Conservation (phyloP, 257 asterid species). For the Primulina tabacum region DNA sequence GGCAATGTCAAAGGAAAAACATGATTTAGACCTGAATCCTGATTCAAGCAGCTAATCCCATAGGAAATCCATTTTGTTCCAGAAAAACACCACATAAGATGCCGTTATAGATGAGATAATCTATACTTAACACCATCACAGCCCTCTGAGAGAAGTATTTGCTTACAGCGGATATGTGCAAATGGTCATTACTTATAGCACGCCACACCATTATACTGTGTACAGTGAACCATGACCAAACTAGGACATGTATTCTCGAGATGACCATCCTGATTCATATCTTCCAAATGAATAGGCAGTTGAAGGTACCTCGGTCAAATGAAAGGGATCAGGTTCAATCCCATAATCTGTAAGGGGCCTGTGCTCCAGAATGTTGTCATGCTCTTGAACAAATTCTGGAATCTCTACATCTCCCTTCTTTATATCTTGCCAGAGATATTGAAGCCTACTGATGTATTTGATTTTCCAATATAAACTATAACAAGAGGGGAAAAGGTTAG, state of each 20-base stretch:
- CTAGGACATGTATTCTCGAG: slow-evolving; percentile 59
- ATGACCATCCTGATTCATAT: slow-evolving; percentile 57
- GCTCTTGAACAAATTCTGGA: slow-evolving; percentile 80
- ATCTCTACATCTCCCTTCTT: slow-evolving; percentile 75
- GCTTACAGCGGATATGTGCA: neutral
- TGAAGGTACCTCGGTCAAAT: slow-evolving; percentile 57
- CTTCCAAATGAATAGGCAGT: slow-evolving; percentile 56
- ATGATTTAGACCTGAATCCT: neutral
- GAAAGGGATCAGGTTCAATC: slow-evolving; percentile 81
- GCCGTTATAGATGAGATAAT: neutral
- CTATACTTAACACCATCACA: neutral
- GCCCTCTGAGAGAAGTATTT: neutral
- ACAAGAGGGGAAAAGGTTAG: slow-evolving; percentile 6
- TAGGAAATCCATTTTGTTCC: neutral
- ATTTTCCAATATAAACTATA: slow-evolving; percentile 86
- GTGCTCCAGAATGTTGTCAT: slow-evolving; percentile 76
- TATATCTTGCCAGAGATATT: slow-evolving; percentile 87
- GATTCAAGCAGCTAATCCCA: neutral
- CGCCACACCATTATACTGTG: neutral
- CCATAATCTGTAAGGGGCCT: slow-evolving; percentile 92
- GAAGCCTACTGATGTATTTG: slow-evolving; percentile 84
- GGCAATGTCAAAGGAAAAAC: neutral
- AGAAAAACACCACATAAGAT: neutral
- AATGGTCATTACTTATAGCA: neutral
- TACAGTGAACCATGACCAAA: slow-evolving; percentile 13